Evolutionary conservation across 2,329 filamentous ascomycete species (phyloP).

Genomic region (Neocatenulostroma microsporum): DNA sequence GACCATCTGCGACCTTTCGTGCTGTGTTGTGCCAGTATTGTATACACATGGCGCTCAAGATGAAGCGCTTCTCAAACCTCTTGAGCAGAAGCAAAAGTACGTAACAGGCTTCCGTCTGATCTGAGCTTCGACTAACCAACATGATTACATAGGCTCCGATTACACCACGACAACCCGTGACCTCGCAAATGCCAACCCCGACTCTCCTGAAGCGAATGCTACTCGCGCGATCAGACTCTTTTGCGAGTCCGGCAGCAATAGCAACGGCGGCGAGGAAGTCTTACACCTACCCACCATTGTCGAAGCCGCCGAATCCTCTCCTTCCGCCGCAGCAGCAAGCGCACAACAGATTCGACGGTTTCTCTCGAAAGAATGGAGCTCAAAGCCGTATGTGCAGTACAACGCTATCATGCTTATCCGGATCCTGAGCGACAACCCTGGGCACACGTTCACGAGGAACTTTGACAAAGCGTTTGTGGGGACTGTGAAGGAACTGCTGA

Average conservation of each 20-base stretch:
- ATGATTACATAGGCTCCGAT: constrained; percentile 2
- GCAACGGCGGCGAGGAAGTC: constrained; percentile 68
- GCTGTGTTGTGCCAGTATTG: no score
- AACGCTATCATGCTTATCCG: constrained; percentile 93
- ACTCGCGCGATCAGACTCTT: constrained; percentile 64
- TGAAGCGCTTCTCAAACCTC: constrained; percentile 22
- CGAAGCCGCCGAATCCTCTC: constrained; percentile 88
- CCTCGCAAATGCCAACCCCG: constrained; percentile 17
- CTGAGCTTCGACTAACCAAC: not conserved
- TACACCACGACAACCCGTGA: constrained; percentile 3
- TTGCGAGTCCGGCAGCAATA: constrained; percentile 65
- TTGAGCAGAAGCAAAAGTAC: constrained; percentile 19
- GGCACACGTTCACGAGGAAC: constrained; percentile 81
- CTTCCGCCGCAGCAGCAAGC: constrained; percentile 72
- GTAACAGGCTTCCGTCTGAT: not conserved
- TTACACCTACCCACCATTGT: constrained; percentile 89
- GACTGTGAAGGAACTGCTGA: constrained; percentile 66
- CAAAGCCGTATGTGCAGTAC: constrained; percentile 71
- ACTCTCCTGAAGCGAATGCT: constrained; percentile 61
- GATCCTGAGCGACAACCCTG: constrained; percentile 88
- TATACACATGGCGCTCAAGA: constrained; percentile 8
- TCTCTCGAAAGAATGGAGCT: constrained; percentile 58
- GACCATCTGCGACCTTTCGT: no score
- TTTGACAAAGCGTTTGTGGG: constrained; percentile 77
- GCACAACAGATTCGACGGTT: constrained; percentile 75